Percentiles rank a stretch among this genome's conserved stretches.
phyloP scores from a whole-genome alignment of 495 filamentous ascomycete genomes.

The Penicillium dipodomyicola region DNA sequence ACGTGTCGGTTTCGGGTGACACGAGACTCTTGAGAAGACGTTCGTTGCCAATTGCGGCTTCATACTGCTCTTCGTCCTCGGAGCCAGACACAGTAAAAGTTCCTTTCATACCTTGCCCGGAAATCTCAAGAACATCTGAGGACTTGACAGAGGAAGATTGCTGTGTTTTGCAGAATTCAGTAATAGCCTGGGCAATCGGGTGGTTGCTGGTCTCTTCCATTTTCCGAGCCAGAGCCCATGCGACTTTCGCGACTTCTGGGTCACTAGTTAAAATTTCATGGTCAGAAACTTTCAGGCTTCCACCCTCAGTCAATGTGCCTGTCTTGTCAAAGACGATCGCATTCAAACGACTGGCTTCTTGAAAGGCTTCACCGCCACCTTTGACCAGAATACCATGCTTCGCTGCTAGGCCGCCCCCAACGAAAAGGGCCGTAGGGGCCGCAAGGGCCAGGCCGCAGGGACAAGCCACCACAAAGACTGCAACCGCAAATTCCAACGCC shows the following conservation, averaged over 20 bases:
- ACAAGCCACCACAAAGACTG: slow-evolving; percentile 93
- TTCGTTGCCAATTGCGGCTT: slow-evolving; percentile 85
- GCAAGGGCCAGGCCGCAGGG: slow-evolving; percentile 91
- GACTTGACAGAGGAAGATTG: slow-evolving; percentile 31
- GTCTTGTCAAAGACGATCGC: slow-evolving; percentile 96
- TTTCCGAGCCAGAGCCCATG: slow-evolving; percentile 56
- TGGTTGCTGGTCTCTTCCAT: slow-evolving; percentile 85
- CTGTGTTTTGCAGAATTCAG: slow-evolving; percentile 58
- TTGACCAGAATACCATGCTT: slow-evolving; percentile 87
- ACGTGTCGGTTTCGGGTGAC: slow-evolving; percentile 27
- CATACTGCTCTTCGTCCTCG: slow-evolving; percentile 36
- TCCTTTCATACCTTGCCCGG: slow-evolving; percentile 80
- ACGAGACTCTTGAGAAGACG: slow-evolving; percentile 54
- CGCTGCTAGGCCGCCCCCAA: slow-evolving; percentile 84
- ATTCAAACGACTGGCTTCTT: slow-evolving; percentile 84
- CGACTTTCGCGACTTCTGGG: slow-evolving; percentile 33
- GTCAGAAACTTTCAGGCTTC: slow-evolving; percentile 75
- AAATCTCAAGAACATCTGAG: slow-evolving; percentile 64
- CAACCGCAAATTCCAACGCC: slow-evolving; percentile 87
- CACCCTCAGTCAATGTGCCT: slow-evolving; percentile 84
- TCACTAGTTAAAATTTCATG: slow-evolving; percentile 54
- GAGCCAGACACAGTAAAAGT: slow-evolving; percentile 48
- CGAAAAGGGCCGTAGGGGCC: slow-evolving; percentile 89
- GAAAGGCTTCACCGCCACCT: slow-evolving; percentile 94
- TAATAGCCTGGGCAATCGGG: slow-evolving; percentile 81